Evolutionary conservation across 2,329 filamentous ascomycete genomes (phyloP), one percentile per base, ranked within the genome.

Genomic region (Colletotrichum eremochloae): DNA sequence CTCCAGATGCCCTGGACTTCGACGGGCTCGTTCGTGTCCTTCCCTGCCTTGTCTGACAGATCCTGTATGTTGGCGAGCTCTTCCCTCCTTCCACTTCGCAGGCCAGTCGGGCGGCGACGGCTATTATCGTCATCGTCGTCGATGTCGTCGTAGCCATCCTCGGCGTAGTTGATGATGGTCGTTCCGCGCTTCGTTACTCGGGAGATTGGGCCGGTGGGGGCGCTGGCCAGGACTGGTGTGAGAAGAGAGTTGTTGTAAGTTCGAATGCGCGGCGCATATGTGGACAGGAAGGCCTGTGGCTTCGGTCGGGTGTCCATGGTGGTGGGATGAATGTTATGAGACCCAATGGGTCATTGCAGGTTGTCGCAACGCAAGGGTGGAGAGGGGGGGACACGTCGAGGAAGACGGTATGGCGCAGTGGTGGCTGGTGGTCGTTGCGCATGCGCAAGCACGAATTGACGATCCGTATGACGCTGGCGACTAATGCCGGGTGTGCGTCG

Each of bases 181-280:
- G 96, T 98, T 70, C 96, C 96, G 82, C 96, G 93, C 86, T 99
- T 98, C 11, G 96, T 98, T n/a, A 94, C 97, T 80, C 96, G 91
- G 77, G 94, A 88, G 72, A 89, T 85, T 50, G 92, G 89, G 33
- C 90, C 91, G 2, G 89, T 82, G n/a, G 90, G 88, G 69, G 86
- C 86, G 74, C 90, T 91, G 67, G 93, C 93, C 74, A 96, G 89
- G 74, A 96, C 91, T 46, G 96, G 95, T 33, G 94, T 94, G 74
- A 98, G 89, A 67, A 98, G 90, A 48, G 96, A 94, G 85, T 98
- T 98, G 81, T 93, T 94, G 85, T 97, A 98, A 75, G 91, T 90
- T 80, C 96, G 94, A 79, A 98, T 85, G 79, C 96, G 93, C 75
- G 96, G 94, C 82, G 96, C 94, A 84, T 97, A 98, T 80, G 92